Evolutionary conservation across 2,329 filamentous ascomycete species (phyloP).

Genomic region (Penicillium sp.): DNA sequence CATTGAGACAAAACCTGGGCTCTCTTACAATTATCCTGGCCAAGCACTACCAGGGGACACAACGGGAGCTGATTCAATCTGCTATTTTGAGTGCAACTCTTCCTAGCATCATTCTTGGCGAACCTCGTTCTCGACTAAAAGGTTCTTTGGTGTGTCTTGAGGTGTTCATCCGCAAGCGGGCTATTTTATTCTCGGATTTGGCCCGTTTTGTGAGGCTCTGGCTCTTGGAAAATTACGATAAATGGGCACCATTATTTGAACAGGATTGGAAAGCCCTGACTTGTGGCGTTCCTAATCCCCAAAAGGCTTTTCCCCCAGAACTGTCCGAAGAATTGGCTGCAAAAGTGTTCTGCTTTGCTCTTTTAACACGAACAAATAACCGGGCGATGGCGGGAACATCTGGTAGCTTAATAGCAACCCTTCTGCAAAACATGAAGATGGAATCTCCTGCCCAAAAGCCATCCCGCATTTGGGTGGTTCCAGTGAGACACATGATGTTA

Average conservation of each 20-base stretch:
- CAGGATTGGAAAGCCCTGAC: constrained; percentile 30
- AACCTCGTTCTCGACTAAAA: constrained; percentile 37
- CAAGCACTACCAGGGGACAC: constrained; percentile 23
- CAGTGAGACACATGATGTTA: constrained; percentile 34
- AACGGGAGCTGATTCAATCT: constrained; percentile 17
- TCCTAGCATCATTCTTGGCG: constrained; percentile 36
- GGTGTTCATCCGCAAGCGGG: constrained; percentile 35
- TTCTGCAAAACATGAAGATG: constrained; percentile 28
- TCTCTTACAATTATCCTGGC: constrained; percentile 35
- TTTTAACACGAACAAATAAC: constrained; percentile 30
- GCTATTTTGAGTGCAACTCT: constrained; percentile 26
- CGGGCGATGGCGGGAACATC: constrained; percentile 27
- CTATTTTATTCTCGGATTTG: constrained; percentile 28
- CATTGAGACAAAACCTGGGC: constrained; percentile 42
- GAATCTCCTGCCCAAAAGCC: constrained; percentile 10
- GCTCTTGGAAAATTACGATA: constrained; percentile 29
- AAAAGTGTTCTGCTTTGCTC: constrained; percentile 29
- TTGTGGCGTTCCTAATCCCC: constrained; percentile 20
- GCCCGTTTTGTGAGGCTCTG: constrained; percentile 29
- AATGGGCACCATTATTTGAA: constrained; percentile 31
- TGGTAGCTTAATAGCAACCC: constrained; percentile 25
- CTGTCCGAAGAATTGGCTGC: constrained; percentile 22
- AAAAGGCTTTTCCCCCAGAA: constrained; percentile 4
- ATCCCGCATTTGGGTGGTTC: constrained; percentile 33
- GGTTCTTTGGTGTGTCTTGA: constrained; percentile 35